Evolutionary conservation across 371 early-diverging fungal genomes (phyloP).

Genomic region (Actinomucor elegans): DNA sequence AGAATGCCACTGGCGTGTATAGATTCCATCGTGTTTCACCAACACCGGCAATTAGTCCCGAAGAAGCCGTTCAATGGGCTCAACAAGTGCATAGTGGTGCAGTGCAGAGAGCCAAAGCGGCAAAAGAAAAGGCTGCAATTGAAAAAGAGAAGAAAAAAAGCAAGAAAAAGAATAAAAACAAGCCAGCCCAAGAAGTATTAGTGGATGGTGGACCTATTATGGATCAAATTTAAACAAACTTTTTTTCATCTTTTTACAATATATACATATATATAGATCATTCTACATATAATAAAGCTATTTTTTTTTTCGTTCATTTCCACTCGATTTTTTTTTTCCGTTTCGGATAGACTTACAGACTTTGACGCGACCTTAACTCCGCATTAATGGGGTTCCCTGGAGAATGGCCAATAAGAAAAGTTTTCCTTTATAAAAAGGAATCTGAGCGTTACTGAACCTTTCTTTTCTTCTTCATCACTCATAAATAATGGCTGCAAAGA

Average conservation of each 20-base stretch:
- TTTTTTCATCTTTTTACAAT: background rate
- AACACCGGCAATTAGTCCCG: constrained; percentile 20
- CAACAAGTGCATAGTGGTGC: constrained; percentile 1
- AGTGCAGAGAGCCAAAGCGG: background rate
- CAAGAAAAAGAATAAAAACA: background rate
- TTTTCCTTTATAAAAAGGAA: constrained; percentile 1
- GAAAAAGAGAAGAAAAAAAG: constrained; percentile 2
- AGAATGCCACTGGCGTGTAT: constrained; percentile 11
- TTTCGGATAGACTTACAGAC: constrained; percentile 14
- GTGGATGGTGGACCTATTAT: background rate
- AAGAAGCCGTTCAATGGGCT: constrained; percentile 20
- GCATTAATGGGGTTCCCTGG: too few species aligned
- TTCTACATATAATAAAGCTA: too few species aligned
- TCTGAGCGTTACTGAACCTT: background rate
- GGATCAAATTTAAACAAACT: background rate
- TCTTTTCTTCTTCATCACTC: background rate
- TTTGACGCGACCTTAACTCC: background rate
- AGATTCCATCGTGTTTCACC: constrained; percentile 32
- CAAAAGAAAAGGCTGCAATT: background rate
- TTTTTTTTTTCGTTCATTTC: background rate
- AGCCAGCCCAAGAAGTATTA: too few species aligned
- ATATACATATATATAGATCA: background rate
- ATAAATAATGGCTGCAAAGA: too few species aligned
- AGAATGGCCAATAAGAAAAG: too few species aligned
- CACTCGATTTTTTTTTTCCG: background rate